Conservation (phyloP, 1,284 basidiomycete species). For the Apiotrichum sp. region DNA sequence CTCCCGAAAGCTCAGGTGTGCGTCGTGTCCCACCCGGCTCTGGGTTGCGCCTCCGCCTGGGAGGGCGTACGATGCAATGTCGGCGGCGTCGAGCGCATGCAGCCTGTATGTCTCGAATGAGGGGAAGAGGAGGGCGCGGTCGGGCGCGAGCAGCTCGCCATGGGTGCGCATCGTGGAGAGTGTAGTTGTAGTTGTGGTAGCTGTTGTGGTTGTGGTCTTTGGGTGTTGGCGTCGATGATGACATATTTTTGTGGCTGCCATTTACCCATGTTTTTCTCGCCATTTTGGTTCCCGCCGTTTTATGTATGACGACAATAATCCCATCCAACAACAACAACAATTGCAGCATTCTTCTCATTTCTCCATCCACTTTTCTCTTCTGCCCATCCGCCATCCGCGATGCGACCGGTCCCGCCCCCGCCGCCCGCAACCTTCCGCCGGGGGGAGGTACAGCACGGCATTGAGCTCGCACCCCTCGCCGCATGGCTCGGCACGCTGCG, state of each 20-base stretch:
- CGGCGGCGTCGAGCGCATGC: constrained; percentile 30
- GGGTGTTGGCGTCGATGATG: no score
- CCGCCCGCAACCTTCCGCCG: constrained; percentile 22
- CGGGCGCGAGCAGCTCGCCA: constrained; percentile 26
- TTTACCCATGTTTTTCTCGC: no score
- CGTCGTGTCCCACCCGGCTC: constrained; percentile 27
- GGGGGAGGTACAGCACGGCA: constrained; percentile 28
- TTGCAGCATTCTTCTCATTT: no score
- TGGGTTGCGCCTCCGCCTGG: constrained; percentile 38
- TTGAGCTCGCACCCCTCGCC: constrained; percentile 32
- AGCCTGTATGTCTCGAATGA: constrained; percentile 44
- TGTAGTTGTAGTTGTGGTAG: not conserved
- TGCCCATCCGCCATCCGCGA: no score
- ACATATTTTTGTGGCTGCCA: no score
- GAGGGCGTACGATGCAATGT: constrained; percentile 22
- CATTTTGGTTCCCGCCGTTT: no score
- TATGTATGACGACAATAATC: no score
- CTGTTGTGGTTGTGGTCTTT: not conserved
- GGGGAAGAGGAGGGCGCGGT: constrained; percentile 29
- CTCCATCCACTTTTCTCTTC: no score
- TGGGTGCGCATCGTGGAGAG: constrained; percentile 13
- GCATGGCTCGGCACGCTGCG: constrained; percentile 24
- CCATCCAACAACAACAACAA: no score
- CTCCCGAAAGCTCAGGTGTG: constrained; percentile 51
- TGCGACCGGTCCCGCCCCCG: constrained; percentile 11